Percentiles rank a stretch among this genome's conserved stretches.
phyloP scores from a whole-genome alignment of 306 rosid genomes.

The Sophora flavescens region DNA sequence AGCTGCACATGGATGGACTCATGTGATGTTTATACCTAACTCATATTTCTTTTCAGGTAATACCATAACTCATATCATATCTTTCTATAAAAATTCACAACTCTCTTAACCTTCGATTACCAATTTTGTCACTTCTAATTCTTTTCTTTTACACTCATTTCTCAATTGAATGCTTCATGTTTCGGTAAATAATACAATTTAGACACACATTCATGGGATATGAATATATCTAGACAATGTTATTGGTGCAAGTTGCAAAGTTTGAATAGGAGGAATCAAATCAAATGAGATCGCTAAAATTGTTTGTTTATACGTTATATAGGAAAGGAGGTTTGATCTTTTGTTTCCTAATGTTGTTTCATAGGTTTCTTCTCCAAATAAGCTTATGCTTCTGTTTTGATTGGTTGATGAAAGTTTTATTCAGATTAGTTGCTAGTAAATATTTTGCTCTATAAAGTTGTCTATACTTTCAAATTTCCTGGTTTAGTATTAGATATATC shows the following conservation, averaged over 20 bases:
- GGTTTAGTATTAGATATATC: background rate
- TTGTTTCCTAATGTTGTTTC: background rate
- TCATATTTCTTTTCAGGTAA: no score
- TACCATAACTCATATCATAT: no score
- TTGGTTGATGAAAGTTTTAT: background rate
- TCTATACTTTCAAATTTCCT: background rate
- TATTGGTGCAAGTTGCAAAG: no score
- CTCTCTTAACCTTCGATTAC: no score
- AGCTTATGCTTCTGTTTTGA: background rate
- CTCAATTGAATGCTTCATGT: no score
- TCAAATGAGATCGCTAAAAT: no score
- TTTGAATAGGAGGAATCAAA: background rate
- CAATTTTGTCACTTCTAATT: no score
- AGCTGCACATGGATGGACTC: no score
- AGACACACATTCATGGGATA: background rate
- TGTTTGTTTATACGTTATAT: background rate
- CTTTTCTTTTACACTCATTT: no score
- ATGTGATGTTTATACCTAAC: no score
- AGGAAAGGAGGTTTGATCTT: background rate
- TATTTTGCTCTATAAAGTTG: background rate
- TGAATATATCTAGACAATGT: background rate
- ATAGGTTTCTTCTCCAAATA: background rate
- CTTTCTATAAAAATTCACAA: no score
- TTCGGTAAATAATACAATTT: background rate
- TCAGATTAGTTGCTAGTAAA: background rate